A percentile compares a stretch with the other conserved stretches of the same genome.
These are phyloP conservation scores for Schizophyllum commune DNA, from an alignment of 1,284 basidiomycete species.

Conservation along the genomic window DNA sequence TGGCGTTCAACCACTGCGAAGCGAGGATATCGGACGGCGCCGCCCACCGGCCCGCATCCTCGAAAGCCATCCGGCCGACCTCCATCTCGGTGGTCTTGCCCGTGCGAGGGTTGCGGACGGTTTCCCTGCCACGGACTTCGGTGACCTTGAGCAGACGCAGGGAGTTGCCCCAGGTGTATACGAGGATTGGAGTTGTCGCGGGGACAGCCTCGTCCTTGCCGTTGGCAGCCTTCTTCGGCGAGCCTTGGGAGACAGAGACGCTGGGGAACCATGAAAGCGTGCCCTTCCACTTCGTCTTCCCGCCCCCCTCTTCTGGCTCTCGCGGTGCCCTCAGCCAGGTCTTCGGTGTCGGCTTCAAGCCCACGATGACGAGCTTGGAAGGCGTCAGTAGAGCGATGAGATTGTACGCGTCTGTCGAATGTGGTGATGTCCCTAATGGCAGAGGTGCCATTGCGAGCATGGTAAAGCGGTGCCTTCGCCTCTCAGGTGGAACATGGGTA, in stretches of 20 bases:
- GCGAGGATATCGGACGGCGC: conserved; percentile 53
- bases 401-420: conserved; percentile 79
- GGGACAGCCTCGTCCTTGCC: conserved; percentile 9
- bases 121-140: conserved; percentile 51
- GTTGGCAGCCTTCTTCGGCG: conserved; percentile 22
- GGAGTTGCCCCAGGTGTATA: conserved; percentile 74
- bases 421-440: conserved; percentile 71
- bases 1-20: conserved; percentile 67
- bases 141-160: conserved; percentile 61
- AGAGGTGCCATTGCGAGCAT: conserved; percentile 78
- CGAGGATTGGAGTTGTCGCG: conserved; percentile 54
- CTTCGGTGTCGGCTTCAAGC: conserved; percentile 84
- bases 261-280: conserved; percentile 77
- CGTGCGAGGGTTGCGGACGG: conserved; percentile 44
- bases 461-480: conserved; percentile 46
- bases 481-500: conserved; percentile 18
- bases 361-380: conserved; percentile 88
- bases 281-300: conserved; percentile 46
- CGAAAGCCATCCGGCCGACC: conserved; percentile 54
- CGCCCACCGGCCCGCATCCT: conserved; percentile 47
- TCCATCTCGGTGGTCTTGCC: conserved; percentile 54
- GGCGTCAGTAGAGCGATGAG: conserved; percentile 86
- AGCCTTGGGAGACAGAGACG: conserved; percentile 16
- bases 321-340: conserved; percentile 87
- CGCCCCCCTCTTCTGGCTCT: conserved; percentile 36